Base-by-base conservation (phyloP, 805 yeast species). In the Lipomyces chichibuensis region DNA sequence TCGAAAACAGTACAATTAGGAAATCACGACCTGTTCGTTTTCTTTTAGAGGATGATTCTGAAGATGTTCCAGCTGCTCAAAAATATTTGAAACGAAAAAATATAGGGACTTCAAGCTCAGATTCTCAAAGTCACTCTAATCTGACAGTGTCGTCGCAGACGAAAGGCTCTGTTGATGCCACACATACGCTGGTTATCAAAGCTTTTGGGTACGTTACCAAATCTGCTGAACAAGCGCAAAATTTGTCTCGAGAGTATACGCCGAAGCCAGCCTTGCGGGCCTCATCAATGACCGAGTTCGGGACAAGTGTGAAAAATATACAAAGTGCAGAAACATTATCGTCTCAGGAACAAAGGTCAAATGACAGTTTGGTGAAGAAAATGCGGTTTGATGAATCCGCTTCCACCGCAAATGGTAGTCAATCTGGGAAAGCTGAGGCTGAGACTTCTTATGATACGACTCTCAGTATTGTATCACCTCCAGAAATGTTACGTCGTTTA, bases 1-100 rank as follows among this genome's bases (percentile, higher is more conserved):
- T 59, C 14, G 58, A 58, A 14, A 27, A 25, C 17, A 25, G 20
- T 8, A 9, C 46, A 52, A 54, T 3, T 77, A 75, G 72, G 84
- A 82, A 64, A 77, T 79, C 49, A 7, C 29, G 20, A n/a, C 33
- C 57, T 2, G 57, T n/a, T 20, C 29, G 55, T 25, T 52, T 52
- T 23, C 33, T n/a, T 33, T 69, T 76, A 3, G 74, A 92, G 81
- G 97, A 92, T 77, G 97, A 92, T 75, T 90, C 90, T 73, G 97
- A 92, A 77, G 97, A 97, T 2, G 92, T 93, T 64, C 97, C 97
- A 1, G 97, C 97, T 13, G 87, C 90, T 39, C 98, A 93, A 79
- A 97, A 93, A 78, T 85, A 96, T 72, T 85, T 93, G 72, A 88
- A 55, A 57, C 63, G 63, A 25, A 64, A 64, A 59, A 63, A 53